These are phyloP conservation scores for Hypomyces perniciosus DNA, from an alignment of 2,329 filamentous ascomycete genomes.

Conservation along the genomic window DNA sequence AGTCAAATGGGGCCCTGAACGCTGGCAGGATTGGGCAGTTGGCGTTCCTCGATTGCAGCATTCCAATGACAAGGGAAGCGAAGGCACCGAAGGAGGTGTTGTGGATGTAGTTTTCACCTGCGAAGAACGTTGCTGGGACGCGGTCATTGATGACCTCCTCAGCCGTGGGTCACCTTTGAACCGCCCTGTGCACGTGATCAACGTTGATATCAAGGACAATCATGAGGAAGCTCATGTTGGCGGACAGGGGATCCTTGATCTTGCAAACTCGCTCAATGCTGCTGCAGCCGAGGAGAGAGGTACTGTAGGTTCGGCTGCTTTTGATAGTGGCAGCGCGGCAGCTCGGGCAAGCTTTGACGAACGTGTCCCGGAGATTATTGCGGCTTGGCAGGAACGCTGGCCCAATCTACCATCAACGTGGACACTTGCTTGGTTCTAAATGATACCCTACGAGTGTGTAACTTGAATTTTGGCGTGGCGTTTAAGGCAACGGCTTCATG, in stretches of 20 bases:
- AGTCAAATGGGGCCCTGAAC: constrained; percentile 92
- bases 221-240: constrained; percentile 93
- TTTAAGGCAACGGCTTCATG: constrained; percentile 2
- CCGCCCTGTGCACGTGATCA: constrained; percentile 92
- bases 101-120: constrained; percentile 96
- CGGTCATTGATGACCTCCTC: constrained; percentile 88
- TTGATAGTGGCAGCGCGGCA: constrained; percentile 62
- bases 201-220: constrained; percentile 97
- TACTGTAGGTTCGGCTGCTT: constrained; percentile 55
- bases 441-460: background rate
- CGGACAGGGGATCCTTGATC: constrained; percentile 83
- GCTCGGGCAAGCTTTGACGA: constrained; percentile 81
- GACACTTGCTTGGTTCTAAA: constrained; percentile 90
- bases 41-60: constrained; percentile 78
- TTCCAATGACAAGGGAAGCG: constrained; percentile 66
- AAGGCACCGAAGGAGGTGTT: constrained; percentile 79
- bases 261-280: constrained; percentile 78
- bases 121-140: constrained; percentile 97
- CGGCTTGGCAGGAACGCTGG: constrained; percentile 91
- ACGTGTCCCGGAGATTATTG: constrained; percentile 84
- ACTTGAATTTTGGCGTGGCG: constrained; percentile 8
- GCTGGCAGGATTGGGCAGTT: constrained; percentile 96
- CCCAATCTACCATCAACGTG: constrained; percentile 85
- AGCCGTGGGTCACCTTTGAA: constrained; percentile 82
- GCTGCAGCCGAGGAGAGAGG: constrained; percentile 73